Base-by-base conservation (phyloP, 1,284 basidiomycete species). In the Papiliotrema terrestris region DNA sequence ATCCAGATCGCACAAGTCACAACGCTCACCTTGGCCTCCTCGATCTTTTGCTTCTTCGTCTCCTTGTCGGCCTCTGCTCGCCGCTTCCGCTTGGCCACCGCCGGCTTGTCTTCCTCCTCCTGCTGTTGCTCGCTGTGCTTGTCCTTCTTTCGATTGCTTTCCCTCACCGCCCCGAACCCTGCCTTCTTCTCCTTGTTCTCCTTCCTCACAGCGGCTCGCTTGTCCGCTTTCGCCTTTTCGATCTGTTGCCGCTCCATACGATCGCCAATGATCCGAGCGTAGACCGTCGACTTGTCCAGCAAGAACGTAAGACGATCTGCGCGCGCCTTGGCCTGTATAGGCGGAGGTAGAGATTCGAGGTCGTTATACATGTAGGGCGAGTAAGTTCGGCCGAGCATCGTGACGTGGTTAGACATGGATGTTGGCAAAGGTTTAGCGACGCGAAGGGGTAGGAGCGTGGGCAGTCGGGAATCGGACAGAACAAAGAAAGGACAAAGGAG, bases 161-260 rank as follows among this genome's bases (percentile, higher is more conserved):
- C 58, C 23, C 61, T 50, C 14, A 23, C 26, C 1, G 45, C 32
- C 4, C 13, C 19, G 4, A 35, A 29, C 6, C 39, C 54, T 1
- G 49, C 62, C 26, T 66, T 67, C 61, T 73, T 72, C 60, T 68
- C 72, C 58, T 77, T 76, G 58, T 75, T 76, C 14, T 66, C 68
- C 53, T 72, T 70, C 9, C 69, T 57, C 8, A 57, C 55, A n/a
- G 68, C 74, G 2, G 71, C 69, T 29, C 71, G 58, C 32, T 65
- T 52, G 49, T 77, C 72, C 0, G 72, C 69, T 49, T 72, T 67
- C 1, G 53, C 58, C 53, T 73, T 73, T 26, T 73, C 73, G 32
- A 74, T 66, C 39, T 74, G 74, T 54, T 78, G 77, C 8, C 72
- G 55, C 43, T 71, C 75, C 77, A 78, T 78, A 13, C 76, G 69